phyloP scores from a whole-genome alignment of 805 yeast genomes.

The Metschnikowia sp. region DNA sequence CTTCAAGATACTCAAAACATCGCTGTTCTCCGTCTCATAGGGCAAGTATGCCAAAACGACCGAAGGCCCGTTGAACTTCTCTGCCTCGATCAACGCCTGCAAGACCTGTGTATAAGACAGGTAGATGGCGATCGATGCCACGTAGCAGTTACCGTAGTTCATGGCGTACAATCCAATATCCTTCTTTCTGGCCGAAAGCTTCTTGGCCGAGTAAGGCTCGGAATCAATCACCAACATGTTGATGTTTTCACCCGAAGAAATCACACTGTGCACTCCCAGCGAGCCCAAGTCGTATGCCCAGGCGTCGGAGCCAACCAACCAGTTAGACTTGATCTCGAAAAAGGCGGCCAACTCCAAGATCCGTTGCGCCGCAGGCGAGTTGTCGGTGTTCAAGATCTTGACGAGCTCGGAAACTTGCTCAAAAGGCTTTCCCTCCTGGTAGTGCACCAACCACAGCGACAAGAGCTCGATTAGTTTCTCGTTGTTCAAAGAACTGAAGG shows the following conservation, averaged over 20 bases:
- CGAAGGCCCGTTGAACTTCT: conserved; percentile 84
- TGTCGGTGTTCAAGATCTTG: conserved; percentile 37
- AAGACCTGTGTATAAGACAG: conserved; percentile 90
- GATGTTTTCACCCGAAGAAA: conserved; percentile 70
- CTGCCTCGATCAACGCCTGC: conserved; percentile 88
- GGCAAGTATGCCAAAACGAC: conserved; percentile 89
- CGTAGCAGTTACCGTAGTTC: conserved; percentile 86
- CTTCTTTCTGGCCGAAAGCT: conserved; percentile 62
- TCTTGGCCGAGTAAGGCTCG: conserved; percentile 54
- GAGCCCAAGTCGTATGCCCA: conserved; percentile 94
- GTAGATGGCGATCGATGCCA: conserved; percentile 91
- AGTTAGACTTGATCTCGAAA: conserved; percentile 51
- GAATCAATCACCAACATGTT: conserved; percentile 87
- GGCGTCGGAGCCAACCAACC: conserved; percentile 93
- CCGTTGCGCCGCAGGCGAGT: conserved; percentile 39
- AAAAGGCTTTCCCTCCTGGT: conserved; percentile 34
- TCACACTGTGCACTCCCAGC: conserved; percentile 84
- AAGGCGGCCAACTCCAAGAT: conserved; percentile 46
- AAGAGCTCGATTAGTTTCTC: conserved; percentile 51
- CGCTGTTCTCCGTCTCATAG: conserved; percentile 56
- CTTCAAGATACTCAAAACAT: conserved; percentile 70
- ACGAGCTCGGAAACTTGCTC: conserved; percentile 32
- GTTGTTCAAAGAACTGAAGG: conserved; percentile 42
- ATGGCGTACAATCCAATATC: conserved; percentile 93
- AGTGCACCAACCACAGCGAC: conserved; percentile 66